Conservation (phyloP, 2,329 filamentous ascomycete genomes). For the Stromatinia cepivora region DNA sequence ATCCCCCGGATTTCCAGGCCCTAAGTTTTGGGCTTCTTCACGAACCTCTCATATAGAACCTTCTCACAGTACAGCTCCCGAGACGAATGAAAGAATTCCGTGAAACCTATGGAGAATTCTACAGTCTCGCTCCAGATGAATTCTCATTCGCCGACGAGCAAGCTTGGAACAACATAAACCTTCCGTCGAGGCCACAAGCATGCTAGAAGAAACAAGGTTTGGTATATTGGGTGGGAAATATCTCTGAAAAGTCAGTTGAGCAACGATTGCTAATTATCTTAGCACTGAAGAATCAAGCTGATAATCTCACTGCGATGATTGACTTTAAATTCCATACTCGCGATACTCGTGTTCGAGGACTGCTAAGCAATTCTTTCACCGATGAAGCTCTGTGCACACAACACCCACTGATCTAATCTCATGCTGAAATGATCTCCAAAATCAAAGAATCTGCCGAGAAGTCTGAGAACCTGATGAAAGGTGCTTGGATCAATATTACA, state of each 20-base stretch:
- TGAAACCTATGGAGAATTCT: neutral
- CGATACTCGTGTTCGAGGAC: slow-evolving; percentile 33
- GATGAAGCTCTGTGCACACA: slow-evolving; percentile 40
- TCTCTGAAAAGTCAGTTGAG: neutral
- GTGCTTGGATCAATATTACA: slow-evolving; percentile 32
- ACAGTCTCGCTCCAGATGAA: neutral
- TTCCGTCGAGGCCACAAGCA: neutral
- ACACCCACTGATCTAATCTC: slow-evolving; percentile 30
- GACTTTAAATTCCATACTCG: slow-evolving; percentile 31
- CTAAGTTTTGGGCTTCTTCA: neutral
- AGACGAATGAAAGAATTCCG: slow-evolving; percentile 5
- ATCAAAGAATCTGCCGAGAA: slow-evolving; percentile 3
- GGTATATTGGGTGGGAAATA: neutral
- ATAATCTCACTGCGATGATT: neutral
- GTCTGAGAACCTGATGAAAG: slow-evolving; percentile 4
- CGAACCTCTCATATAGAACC: neutral
- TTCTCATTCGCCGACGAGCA: slow-evolving; percentile 1
- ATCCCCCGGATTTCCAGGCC: neutral
- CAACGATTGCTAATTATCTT: neutral
- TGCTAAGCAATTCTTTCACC: slow-evolving; percentile 39
- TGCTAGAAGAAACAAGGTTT: neutral
- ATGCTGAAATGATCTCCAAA: slow-evolving; percentile 20
- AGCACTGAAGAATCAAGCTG: neutral
- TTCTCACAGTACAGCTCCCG: slow-evolving; percentile 8
- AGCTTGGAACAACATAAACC: neutral